Evolutionary conservation across 2,329 filamentous ascomycete species (phyloP), one percentile per base, ranked within the genome.

Genomic region (Zalaria sp.): DNA sequence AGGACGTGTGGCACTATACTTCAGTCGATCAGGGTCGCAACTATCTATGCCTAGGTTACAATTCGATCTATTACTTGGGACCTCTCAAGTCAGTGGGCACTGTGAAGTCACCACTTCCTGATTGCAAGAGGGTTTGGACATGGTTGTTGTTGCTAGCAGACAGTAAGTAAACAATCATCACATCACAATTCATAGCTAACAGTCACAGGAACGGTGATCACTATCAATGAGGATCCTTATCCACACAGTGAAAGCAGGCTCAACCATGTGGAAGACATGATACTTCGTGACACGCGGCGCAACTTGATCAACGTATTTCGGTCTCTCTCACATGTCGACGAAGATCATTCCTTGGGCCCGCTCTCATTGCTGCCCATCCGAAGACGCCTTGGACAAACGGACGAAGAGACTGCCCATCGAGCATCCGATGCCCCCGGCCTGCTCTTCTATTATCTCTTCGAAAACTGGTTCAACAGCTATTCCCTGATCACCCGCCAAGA

Each of bases 1-100:
- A 82, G 47, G 72, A 79, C 42, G 79, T 83, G n/a, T 81, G 81
- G 67, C 81, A 85, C 55, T 87, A 82, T 57, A 79, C 77, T 9
- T 81, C 80, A 1, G 72, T 83, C 9, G 82, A 87, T 51, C 73
- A 79, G 56, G 81, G 80, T 0, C 62, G 68, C 10, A 69, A 67
- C 55, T 83, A 80, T 77, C 66, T 83, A 1, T 84, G 79, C 50
- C 64, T 85, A 35, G 82, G 82, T 26, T 83, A 79, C 52, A 85
- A 85, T 56, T 81, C 67, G 60, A 68, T 73, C 46, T 74, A 72
- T 47, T 40, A 43, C 27, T 43, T 43, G 6, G 46, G 44, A 7
- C n/a, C 51, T 53, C 6, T 25, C 40, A 10, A 36, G 39, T 25
- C 49, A 47, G 11, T 51, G 47, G 27, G 59, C 41, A 8, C 34